Percentiles rank a stretch among this genome's conserved stretches.
Evolutionary conservation across 2,329 filamentous ascomycete genomes (phyloP).

Genomic region (Akanthomyces muscarius): DNA sequence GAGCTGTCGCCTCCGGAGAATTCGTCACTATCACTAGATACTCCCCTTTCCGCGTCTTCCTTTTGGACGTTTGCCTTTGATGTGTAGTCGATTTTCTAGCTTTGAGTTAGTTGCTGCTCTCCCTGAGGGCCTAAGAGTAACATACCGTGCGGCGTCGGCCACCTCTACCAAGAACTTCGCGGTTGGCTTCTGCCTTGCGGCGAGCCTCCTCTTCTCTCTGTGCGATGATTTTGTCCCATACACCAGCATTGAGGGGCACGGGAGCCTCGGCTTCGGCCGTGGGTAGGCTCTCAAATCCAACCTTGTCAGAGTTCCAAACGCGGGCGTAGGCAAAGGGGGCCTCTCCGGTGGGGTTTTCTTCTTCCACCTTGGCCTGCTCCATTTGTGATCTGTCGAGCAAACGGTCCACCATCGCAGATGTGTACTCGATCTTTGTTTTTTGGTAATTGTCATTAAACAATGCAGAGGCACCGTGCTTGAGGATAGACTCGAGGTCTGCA

Average conservation of each 20-base stretch:
- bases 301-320: constrained; percentile 84
- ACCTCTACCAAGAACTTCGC: constrained; percentile 79
- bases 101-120: neutral
- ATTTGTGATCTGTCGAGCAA: constrained; percentile 82
- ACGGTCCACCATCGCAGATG: constrained; percentile 76
- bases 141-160: constrained; percentile 60
- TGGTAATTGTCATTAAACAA: constrained; percentile 74
- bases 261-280: constrained; percentile 49
- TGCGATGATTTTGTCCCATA: constrained; percentile 88
- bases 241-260: constrained; percentile 56
- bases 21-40: constrained; percentile 5
- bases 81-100: constrained; percentile 34
- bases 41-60: neutral
- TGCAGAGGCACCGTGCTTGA: constrained; percentile 81
- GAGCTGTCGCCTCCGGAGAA: constrained; percentile 6
- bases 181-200: constrained; percentile 62
- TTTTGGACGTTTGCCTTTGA: neutral
- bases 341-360: constrained; percentile 63
- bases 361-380: constrained; percentile 64
- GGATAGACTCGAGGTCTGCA: constrained; percentile 78
- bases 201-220: constrained; percentile 75
- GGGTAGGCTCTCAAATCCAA: constrained; percentile 60
- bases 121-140: neutral
- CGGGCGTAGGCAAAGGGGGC: constrained; percentile 84
- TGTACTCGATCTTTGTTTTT: constrained; percentile 74